Percentiles rank a stretch among this genome's conserved stretches.
phyloP scores from a whole-genome alignment of 257 asterid genomes.

The Parsonsia alboflavescens region DNA sequence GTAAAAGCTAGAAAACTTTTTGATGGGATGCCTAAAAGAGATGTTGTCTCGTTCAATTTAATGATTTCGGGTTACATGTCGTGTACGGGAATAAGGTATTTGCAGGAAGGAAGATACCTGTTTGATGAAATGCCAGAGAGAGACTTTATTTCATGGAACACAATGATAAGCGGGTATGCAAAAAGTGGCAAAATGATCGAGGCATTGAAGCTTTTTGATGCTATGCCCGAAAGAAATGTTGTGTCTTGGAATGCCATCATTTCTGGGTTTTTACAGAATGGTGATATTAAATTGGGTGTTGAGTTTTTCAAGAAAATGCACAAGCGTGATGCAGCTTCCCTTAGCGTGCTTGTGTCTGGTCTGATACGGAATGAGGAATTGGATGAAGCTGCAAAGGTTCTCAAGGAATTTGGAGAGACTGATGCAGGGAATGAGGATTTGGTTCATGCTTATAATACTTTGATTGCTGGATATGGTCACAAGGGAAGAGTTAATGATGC shows the following conservation, averaged over 20 bases:
- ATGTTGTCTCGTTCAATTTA: slow-evolving; percentile 70
- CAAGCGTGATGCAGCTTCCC: slow-evolving; percentile 52
- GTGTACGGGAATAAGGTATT: slow-evolving; percentile 35
- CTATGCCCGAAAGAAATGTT: slow-evolving; percentile 61
- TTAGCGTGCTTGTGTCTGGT: slow-evolving; percentile 65
- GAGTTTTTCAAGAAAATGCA: slow-evolving; percentile 65
- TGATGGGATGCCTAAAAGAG: slow-evolving; percentile 62
- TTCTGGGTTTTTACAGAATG: slow-evolving; percentile 63
- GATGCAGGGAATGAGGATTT: slow-evolving; percentile 29
- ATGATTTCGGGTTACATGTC: slow-evolving; percentile 57
- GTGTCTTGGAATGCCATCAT: slow-evolving; percentile 76
- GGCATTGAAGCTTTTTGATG: slow-evolving; percentile 47
- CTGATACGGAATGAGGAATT: slow-evolving; percentile 51
- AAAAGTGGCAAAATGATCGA: slow-evolving; percentile 55
- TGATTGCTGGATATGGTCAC: slow-evolving; percentile 83
- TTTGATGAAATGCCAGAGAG: slow-evolving; percentile 60
- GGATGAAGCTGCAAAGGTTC: slow-evolving; percentile 53
- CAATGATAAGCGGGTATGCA: slow-evolving; percentile 82
- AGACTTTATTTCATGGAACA: slow-evolving; percentile 71
- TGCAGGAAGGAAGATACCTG: slow-evolving; percentile 51
- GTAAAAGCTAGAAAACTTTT: slow-evolving; percentile 56
- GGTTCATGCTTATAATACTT: slow-evolving; percentile 69
- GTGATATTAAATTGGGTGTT: slow-evolving; percentile 47
- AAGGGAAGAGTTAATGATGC: slow-evolving; percentile 65
- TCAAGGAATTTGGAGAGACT: slow-evolving; percentile 31